A percentile compares a stretch with the other conserved stretches of the same genome.
phyloP scores from a whole-genome alignment of 805 yeast genomes.

The Pichia heedii region DNA sequence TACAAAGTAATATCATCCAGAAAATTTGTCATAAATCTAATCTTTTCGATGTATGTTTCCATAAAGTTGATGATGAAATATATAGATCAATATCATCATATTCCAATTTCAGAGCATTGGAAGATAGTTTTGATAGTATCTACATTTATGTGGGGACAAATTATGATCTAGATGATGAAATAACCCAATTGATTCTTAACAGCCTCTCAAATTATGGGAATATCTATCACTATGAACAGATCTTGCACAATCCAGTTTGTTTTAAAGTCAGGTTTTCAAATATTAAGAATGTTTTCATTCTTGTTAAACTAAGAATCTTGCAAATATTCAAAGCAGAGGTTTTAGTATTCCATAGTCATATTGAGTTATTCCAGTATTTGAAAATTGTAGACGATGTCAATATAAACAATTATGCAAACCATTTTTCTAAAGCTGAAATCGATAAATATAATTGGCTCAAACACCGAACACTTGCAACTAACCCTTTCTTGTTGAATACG shows the following conservation, averaged over 20 bases:
- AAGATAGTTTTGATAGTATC: conserved; percentile 16
- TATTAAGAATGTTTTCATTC: conserved; percentile 27
- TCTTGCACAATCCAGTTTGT: neutral
- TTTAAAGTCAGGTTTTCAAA: conserved; percentile 28
- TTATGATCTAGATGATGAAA: conserved; percentile 4
- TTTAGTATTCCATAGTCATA: conserved; percentile 17
- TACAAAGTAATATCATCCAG: conserved; percentile 13
- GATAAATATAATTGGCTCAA: conserved; percentile 17
- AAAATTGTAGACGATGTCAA: neutral
- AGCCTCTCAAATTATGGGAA: conserved; percentile 18
- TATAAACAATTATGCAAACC: neutral
- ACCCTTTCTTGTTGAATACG: neutral
- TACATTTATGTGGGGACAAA: conserved; percentile 4
- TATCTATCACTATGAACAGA: conserved; percentile 9
- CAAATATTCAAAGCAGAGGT: conserved; percentile 9
- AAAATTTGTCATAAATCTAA: conserved; percentile 6
- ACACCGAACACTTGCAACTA: conserved; percentile 18
- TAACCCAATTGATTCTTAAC: neutral
- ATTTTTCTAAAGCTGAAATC: conserved; percentile 15
- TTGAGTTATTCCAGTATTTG: conserved; percentile 9
- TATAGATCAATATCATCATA: neutral
- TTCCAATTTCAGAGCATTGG: conserved; percentile 17
- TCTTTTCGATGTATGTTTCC: conserved; percentile 6
- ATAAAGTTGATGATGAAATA: conserved; percentile 7
- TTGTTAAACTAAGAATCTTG: conserved; percentile 13